Conservation (phyloP, 345 rosid species). For the Boechera divaricarpa region DNA sequence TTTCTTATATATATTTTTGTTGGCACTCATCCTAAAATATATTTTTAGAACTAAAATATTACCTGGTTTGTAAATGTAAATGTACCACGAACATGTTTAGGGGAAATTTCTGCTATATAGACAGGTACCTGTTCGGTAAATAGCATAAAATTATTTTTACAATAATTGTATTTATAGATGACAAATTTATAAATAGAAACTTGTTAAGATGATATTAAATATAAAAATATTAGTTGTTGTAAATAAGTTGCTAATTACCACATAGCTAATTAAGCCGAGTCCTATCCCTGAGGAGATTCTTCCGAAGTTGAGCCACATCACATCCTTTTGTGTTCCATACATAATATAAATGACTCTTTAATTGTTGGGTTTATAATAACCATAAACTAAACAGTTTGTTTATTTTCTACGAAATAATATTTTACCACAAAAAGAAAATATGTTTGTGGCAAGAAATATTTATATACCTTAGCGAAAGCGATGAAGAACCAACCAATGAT, state of each 20-base stretch:
- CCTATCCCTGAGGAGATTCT: constrained; percentile 52
- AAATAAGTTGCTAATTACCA: constrained; percentile 42
- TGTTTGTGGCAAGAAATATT: background rate
- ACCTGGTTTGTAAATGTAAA: constrained; percentile 44
- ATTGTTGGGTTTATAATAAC: constrained; percentile 1
- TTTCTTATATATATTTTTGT: background rate
- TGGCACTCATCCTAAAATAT: background rate
- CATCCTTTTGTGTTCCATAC: constrained; percentile 42
- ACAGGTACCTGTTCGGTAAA: constrained; percentile 42
- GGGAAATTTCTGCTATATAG: constrained; percentile 47
- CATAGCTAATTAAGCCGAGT: constrained; percentile 49
- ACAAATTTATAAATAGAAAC: background rate
- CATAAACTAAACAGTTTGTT: background rate
- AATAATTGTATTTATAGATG: background rate
- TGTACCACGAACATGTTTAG: constrained; percentile 45
- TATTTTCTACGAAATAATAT: background rate
- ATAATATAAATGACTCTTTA: constrained; percentile 8
- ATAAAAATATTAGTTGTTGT: background rate
- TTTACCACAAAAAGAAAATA: background rate
- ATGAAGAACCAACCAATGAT: constrained; percentile 61
- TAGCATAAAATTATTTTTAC: background rate
- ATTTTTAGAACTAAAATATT: background rate
- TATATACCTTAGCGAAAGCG: constrained; percentile 55
- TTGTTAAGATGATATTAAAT: background rate
- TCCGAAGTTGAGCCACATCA: constrained; percentile 49